These are phyloP conservation scores for Wickerhamiella alocasiicola DNA, from an alignment of 805 yeast species.

Conservation along the genomic window DNA sequence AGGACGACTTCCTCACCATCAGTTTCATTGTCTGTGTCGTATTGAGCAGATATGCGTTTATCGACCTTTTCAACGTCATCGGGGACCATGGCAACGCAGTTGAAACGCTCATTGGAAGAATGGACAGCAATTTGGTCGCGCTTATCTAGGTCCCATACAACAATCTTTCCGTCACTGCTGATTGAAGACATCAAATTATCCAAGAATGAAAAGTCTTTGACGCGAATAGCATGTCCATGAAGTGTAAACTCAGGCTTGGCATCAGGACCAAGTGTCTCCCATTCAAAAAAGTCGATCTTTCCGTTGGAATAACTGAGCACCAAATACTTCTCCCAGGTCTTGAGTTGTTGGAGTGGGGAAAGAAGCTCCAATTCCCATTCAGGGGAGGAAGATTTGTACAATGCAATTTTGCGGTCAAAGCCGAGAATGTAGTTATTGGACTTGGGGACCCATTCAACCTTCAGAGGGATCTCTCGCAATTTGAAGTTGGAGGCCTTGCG, in stretches of 20 bases:
- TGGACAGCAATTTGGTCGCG: slow-evolving; percentile 82
- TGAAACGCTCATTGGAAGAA: slow-evolving; percentile 80
- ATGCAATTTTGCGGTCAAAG: slow-evolving; percentile 46
- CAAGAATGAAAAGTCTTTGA: slow-evolving; percentile 56
- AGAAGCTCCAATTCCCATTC: slow-evolving; percentile 33
- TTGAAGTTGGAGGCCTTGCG: slow-evolving; percentile 81
- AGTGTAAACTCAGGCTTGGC: slow-evolving; percentile 37
- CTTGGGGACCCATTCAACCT: slow-evolving; percentile 41
- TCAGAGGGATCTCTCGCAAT: slow-evolving; percentile 20
- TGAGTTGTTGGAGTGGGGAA: slow-evolving; percentile 55
- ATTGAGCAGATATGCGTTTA: slow-evolving; percentile 59
- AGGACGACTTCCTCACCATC: slow-evolving; percentile 21
- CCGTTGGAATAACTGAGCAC: slow-evolving; percentile 67
- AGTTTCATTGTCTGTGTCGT: slow-evolving; percentile 46
- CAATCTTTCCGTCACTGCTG: slow-evolving; percentile 87
- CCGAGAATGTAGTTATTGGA: slow-evolving; percentile 76
- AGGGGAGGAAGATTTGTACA: slow-evolving; percentile 57
- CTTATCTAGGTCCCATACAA: slow-evolving; percentile 65
- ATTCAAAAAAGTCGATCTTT: slow-evolving; percentile 42
- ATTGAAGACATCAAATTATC: slow-evolving; percentile 57
- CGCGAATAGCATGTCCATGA: slow-evolving; percentile 74
- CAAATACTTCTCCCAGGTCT: slow-evolving; percentile 41
- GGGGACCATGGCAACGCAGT: slow-evolving; percentile 60
- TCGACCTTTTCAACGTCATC: slow-evolving; percentile 65
- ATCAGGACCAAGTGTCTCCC: slow-evolving; percentile 21